Percentiles rank a stretch among this genome's conserved stretches.
These are phyloP conservation scores for Cutaneotrichosporon cyanovorans DNA, from an alignment of 1,284 basidiomycete species.

Conservation along the genomic window DNA sequence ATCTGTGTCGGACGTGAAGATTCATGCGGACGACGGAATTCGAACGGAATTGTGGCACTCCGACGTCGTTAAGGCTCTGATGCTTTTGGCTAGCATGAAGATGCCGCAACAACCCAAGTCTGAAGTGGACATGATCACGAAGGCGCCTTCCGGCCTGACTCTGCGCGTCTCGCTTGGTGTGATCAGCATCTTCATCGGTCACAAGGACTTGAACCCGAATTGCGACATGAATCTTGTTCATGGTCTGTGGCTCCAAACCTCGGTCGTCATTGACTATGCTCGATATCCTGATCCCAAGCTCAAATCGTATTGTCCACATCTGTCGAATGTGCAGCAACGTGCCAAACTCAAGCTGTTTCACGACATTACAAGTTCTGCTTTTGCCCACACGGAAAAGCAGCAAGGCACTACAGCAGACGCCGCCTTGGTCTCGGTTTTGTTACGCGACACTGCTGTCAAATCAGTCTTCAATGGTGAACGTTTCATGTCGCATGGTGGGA, in stretches of 20 bases:
- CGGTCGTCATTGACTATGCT: conserved; percentile 57
- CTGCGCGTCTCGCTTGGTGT: conserved; percentile 57
- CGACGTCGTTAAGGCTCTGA: conserved; percentile 54
- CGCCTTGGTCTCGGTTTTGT: conserved; percentile 31
- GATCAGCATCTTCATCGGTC: conserved; percentile 63
- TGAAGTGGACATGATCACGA: conserved; percentile 47
- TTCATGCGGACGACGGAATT: conserved; percentile 55
- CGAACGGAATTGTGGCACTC: conserved; percentile 67
- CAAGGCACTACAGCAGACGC: conserved; percentile 35
- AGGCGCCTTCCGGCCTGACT: conserved; percentile 52
- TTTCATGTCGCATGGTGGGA: conserved; percentile 24
- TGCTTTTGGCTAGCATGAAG: conserved; percentile 41
- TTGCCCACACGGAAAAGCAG: conserved; percentile 50
- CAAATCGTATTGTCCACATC: conserved; percentile 45
- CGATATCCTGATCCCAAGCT: conserved; percentile 45
- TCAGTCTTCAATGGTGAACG: conserved; percentile 40
- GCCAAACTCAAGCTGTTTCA: conserved; percentile 50
- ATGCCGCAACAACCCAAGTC: conserved; percentile 4
- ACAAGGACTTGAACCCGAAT: conserved; percentile 65
- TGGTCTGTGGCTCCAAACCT: conserved; percentile 61
- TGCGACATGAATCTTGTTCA: conserved; percentile 60
- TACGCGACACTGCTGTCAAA: conserved; percentile 27
- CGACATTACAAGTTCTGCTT: conserved; percentile 57
- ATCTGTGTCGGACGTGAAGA: conserved; percentile 51
- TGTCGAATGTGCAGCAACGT: conserved; percentile 49